Evolutionary conservation across 2,329 filamentous ascomycete species (phyloP), one percentile per base, ranked within the genome.

Genomic region (Claviceps purpurea): DNA sequence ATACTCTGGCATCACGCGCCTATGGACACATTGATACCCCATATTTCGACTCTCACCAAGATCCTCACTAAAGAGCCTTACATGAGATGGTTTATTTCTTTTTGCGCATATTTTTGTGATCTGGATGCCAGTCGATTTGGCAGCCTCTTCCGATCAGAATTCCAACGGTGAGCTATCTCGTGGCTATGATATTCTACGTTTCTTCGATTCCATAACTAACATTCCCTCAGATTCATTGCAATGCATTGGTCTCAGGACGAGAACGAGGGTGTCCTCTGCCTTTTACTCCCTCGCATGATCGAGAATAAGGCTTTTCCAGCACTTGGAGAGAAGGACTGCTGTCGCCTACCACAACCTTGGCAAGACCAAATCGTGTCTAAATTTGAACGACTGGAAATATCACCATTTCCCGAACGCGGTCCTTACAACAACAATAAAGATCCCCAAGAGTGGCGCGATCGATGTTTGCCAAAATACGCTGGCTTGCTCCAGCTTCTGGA

Each of bases 61-160:
- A 70, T 72, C 3, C 70, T 95, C 47, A 81, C 79, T 3, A 77
- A 77, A 50, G 80, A 85, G 45, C 75, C 76, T 1, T 76, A 90
- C 60, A 79, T 84, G 61, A 69, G 69, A 50, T 84, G 83, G 72
- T 97, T 95, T 64, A 76, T 97, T 44, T 77, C 82, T 0, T 95
- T 97, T 66, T 96, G 89, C 67, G 84, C 84, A 14, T 83, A 87
- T 50, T 83, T 93, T 58, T 84, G 87, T 0, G 78, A 88, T 51
- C 73, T 94, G 39, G 83, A 89, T 46, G 64, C 76, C 1, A 78
- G 84, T 50, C 78, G 87, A 41, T 98, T 97, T 62, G 78, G 82
- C 51, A 83, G 81, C 56, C 72, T 96, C n/a, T 76, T 95, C 37
- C 73, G 90, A 7, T 84, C 81, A 40, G 82, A 87, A 53, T 89